Percentiles rank a stretch among this genome's conserved stretches.
These are phyloP conservation scores for Dothidotthia symphoricarpi DNA, from an alignment of 2,329 filamentous ascomycete species.

Conservation along the genomic window DNA sequence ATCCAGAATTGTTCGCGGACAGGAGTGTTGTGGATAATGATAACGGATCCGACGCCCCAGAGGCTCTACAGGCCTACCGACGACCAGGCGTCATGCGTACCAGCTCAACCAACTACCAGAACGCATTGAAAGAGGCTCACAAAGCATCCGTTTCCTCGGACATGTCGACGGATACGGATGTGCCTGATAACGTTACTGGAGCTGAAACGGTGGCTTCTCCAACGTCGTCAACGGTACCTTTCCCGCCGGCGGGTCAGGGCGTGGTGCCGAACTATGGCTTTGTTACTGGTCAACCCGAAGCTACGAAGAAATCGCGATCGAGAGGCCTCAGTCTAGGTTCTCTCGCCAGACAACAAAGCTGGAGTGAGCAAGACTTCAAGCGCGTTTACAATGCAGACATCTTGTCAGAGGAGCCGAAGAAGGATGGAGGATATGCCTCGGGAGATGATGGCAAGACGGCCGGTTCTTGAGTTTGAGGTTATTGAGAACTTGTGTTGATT, in stretches of 20 bases:
- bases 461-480: neutral
- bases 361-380: constrained; percentile 39
- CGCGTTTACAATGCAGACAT: constrained; percentile 28
- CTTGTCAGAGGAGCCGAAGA: constrained; percentile 24
- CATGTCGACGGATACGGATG: constrained; percentile 17
- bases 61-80: constrained; percentile 32
- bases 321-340: constrained; percentile 31
- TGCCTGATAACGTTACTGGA: constrained; percentile 10
- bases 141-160: constrained; percentile 27
- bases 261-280: constrained; percentile 35
- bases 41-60: constrained; percentile 7
- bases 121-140: constrained; percentile 23
- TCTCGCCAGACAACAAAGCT: constrained; percentile 34
- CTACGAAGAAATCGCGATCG: constrained; percentile 30
- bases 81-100: constrained; percentile 25
- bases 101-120: constrained; percentile 35
- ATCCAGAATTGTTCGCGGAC: constrained; percentile 14
- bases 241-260: constrained; percentile 32
- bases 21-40: neutral
- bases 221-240: constrained; percentile 15
- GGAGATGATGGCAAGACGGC: constrained; percentile 11
- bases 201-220: constrained; percentile 14
- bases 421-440: constrained; percentile 28
- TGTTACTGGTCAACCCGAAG: constrained; percentile 25
- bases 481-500: no score